Conservation (phyloP, 2,329 filamentous ascomycete species). For the Xylaria sp. region DNA sequence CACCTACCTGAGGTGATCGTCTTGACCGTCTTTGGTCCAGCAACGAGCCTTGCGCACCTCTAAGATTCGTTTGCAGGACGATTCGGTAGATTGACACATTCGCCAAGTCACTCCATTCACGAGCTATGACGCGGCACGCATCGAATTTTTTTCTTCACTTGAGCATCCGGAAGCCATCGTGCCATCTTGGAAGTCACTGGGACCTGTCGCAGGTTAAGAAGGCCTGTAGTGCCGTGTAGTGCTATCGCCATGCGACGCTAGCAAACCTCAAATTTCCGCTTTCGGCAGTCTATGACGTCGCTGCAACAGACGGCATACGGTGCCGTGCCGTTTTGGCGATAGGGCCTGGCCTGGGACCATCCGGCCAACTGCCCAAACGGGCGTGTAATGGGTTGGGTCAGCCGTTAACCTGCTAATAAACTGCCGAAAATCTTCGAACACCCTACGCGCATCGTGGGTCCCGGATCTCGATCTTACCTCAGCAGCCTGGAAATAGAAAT, state of each 20-base stretch:
- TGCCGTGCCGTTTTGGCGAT: slow-evolving; percentile 3
- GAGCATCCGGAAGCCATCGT: slow-evolving; percentile 3
- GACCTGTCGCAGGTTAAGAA: neutral
- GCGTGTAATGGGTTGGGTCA: neutral
- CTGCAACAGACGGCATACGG: slow-evolving; percentile 2
- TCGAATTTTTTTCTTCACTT: too few relatives aligned
- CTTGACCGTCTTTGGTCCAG: too few relatives aligned
- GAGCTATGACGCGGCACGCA: slow-evolving; percentile 6
- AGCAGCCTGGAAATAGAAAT: neutral
- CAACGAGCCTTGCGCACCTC: too few relatives aligned
- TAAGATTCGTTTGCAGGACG: neutral
- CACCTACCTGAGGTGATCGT: too few relatives aligned
- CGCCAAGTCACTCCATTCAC: neutral
- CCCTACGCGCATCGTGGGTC: neutral
- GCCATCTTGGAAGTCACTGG: neutral
- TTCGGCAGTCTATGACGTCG: slow-evolving; percentile 25
- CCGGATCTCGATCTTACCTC: neutral
- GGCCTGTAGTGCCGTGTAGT: neutral
- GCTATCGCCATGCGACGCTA: slow-evolving; percentile 1
- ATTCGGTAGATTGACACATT: neutral
- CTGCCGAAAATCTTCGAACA: neutral
- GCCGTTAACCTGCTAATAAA: neutral
- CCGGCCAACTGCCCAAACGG: slow-evolving; percentile 1
- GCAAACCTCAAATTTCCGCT: slow-evolving; percentile 18
- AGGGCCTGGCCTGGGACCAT: slow-evolving; percentile 6